These are phyloP conservation scores for Xylaria intraflava DNA, from an alignment of 495 filamentous ascomycete species.

Conservation along the genomic window DNA sequence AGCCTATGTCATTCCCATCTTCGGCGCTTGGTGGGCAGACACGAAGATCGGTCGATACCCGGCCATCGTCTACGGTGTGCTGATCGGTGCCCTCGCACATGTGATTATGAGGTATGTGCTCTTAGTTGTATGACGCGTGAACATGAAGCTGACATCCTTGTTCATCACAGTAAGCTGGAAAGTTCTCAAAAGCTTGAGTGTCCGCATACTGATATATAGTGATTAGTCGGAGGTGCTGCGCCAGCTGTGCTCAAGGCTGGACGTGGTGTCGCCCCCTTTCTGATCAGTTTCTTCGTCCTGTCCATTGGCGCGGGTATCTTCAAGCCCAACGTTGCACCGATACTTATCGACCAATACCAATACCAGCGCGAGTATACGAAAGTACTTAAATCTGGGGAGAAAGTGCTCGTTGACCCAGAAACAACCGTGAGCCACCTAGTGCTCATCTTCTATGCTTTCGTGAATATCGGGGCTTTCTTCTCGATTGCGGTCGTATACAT, in stretches of 20 bases:
- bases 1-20: conserved; percentile 47
- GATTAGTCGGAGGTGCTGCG: conserved; percentile 46
- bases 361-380: conserved; percentile 45
- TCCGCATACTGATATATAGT: background rate
- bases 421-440: conserved; percentile 64
- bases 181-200: background rate
- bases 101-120: conserved; percentile 20
- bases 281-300: conserved; percentile 45
- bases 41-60: conserved; percentile 45
- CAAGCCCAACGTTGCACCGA: conserved; percentile 56
- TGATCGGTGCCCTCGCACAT: conserved; percentile 50
- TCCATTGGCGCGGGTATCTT: conserved; percentile 59
- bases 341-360: conserved; percentile 64
- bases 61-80: conserved; percentile 47
- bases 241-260: conserved; percentile 45
- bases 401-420: conserved; percentile 64
- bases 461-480: conserved; percentile 69
- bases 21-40: conserved; percentile 39
- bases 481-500: conserved; percentile 59
- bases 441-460: conserved; percentile 58
- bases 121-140: too few species aligned
- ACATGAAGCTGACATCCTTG: background rate
- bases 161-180: background rate
- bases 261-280: conserved; percentile 39
- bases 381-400: conserved; percentile 57